Base-by-base conservation (phyloP, 352 stramenopile species). In the Peronospora farinosa region DNA sequence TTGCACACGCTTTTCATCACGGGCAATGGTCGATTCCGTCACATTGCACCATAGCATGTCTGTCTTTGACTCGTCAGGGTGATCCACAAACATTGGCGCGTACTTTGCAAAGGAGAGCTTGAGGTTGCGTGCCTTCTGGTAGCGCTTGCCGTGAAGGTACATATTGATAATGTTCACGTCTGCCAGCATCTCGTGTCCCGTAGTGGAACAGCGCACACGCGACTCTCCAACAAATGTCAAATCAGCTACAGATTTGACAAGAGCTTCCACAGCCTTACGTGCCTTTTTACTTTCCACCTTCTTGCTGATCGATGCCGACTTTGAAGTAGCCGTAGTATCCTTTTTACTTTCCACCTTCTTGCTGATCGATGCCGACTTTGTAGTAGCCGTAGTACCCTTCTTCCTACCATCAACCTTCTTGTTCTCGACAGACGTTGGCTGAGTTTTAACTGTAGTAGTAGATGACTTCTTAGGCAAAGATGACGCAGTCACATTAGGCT, bases 151-250 rank as follows among this genome's bases (percentile, higher is more conserved):
- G 10, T 43, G 45, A 28, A 84, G 66, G 54, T 88, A 71, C 48
- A 54, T 49, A 5, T 58, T 65, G 50, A 88, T 78, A n/a, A 72
- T 48, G 16, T 67, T 64, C 33, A 65, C 40, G 12, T 83, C 69
- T 3, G 77, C 77, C 50, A 74, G 72, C 72, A 88, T 84, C 47
- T 88, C 77, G 45, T 88, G 77, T 9, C 72, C 64, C 2, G 77
- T 88, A 5, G 67, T 78, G 13, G 57, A 67, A 58, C 77, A 88
- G 27, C 72, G 71, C 36, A 88, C 74, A 13, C 69, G 67, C 13
- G 67, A 56, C 2, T 83, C 67, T 10, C 60, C 60, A 27, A 65
- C 40, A 54, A 79, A 82, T 32, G 60, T 65, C 21, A 88, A 19
- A 40, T 84, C 74, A 19, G 45, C 33, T 31, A 37, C 31, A 3